Evolutionary conservation across 164 flowering plant genomes (phyloP).

Genomic region (Akebia trifoliata): DNA sequence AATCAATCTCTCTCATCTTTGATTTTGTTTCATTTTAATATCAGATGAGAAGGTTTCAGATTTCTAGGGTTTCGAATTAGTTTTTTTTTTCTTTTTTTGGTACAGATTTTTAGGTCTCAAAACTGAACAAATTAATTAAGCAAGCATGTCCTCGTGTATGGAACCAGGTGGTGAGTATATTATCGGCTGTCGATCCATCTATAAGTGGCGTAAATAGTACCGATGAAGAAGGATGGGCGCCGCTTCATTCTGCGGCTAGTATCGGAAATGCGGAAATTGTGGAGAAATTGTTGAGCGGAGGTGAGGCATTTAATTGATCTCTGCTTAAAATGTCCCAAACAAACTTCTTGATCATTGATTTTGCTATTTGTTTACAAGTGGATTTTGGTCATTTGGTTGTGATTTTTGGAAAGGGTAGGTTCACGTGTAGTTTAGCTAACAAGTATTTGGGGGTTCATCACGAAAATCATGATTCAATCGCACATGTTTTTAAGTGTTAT

Average conservation of each 20-base stretch:
- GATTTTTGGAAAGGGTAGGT: no score
- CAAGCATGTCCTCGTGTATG: no score
- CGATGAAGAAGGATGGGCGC: constrained; percentile 98
- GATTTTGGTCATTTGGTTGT: no score
- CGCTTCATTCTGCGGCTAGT: constrained; percentile 90
- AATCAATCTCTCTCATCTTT: neutral
- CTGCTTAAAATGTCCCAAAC: neutral
- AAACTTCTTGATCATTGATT: neutral
- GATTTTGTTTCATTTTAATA: neutral
- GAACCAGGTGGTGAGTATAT: constrained; percentile 52
- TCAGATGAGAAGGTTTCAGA: neutral
- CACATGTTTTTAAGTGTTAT: no score
- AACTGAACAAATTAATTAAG: neutral
- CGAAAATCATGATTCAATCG: no score
- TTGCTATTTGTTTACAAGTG: neutral
- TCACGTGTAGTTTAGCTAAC: no score
- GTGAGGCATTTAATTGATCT: constrained; percentile 22
- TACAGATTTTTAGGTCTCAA: neutral
- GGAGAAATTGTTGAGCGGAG: constrained; percentile 51
- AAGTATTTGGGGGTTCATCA: no score
- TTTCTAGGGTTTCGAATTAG: neutral
- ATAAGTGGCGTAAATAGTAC: constrained; percentile 44
- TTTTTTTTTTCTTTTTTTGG: neutral
- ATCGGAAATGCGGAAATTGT: constrained; percentile 66
- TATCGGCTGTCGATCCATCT: constrained; percentile 43